Base-by-base conservation (phyloP, 768 basidiomycete species). In the Ramaria sp. region DNA sequence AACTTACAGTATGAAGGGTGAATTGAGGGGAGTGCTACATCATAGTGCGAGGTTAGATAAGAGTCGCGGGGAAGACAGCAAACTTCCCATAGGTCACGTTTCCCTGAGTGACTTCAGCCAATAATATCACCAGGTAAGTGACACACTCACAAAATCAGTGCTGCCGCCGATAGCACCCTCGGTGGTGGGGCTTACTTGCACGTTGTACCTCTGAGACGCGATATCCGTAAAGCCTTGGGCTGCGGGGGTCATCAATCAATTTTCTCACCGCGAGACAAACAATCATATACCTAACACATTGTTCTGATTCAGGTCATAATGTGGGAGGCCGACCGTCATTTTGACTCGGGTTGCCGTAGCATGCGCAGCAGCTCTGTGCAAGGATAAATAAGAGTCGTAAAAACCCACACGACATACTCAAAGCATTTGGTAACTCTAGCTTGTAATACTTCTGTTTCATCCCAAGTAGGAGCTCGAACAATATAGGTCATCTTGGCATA, bases 401-500 rank as follows among this genome's bases (percentile, higher is more conserved):
- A 7, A 16, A 52, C 55, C 22, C 25, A 57, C 55, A 42, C 5
- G 61, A 63, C 82, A 60, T 60, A 91, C 88, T 79, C 66, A 61
- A 93, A 78, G 67, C 89, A 93, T 7, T 76, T 76, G 48, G 72
- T 71, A 16, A 88, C 78, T 47, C 85, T 78, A 54, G 78, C 73
- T 1, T 70, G 71, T 45, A 90, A 70, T 2, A 63, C 68, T 27
- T 68, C 65, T 5, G 89, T 65, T 55, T 86, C 82, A 38, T 64
- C 69, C 58, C 72, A 73, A 10, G 76, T 81, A 13, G 85, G 79
- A 25, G 89, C 83, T 18, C 90, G 78, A 16, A 82, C 77, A 25
- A 79, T 65, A 78, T 86, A 93, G 2, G 48, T 69, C 79, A 92
- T 80, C 60, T 75, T 79, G 28, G 88, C 75, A 59, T 89, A 84